Percentiles rank a stretch among this genome's conserved stretches.
Conservation (phyloP, 176 grass and related monocot genomes). For the Stipa capillata region DNA sequence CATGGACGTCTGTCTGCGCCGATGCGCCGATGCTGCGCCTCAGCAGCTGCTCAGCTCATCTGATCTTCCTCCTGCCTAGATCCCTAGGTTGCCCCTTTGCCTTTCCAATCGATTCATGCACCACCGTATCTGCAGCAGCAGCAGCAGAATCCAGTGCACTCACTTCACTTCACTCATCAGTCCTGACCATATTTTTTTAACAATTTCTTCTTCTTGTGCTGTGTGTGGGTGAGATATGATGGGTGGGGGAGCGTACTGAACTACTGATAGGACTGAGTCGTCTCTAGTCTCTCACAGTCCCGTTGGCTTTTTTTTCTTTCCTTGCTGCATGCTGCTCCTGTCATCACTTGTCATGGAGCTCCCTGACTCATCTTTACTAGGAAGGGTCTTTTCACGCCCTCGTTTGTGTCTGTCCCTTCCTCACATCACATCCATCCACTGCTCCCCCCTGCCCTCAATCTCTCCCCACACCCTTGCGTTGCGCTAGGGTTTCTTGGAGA, state of each 20-base stretch:
- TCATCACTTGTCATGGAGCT: slow-evolving; percentile 60
- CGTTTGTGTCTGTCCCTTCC: slow-evolving; percentile 40
- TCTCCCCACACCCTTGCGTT: background rate
- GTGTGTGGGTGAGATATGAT: slow-evolving; percentile 15
- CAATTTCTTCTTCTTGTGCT: background rate
- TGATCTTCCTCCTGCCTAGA: slow-evolving; percentile 21
- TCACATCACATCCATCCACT: slow-evolving; percentile 41
- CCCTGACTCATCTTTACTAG: slow-evolving; percentile 67
- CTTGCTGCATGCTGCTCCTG: slow-evolving; percentile 25
- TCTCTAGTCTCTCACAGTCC: slow-evolving; percentile 43
- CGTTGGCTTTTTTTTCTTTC: slow-evolving; percentile 24
- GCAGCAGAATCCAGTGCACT: background rate
- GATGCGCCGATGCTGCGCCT: background rate
- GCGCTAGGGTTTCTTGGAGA: slow-evolving; percentile 44
- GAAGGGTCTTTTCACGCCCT: slow-evolving; percentile 77
- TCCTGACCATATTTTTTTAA: background rate
- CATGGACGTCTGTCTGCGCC: slow-evolving; percentile 15
- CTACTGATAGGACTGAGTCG: slow-evolving; percentile 26
- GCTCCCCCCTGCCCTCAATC: background rate
- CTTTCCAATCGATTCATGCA: slow-evolving; percentile 32
- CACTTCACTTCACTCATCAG: background rate
- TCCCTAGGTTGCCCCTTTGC: slow-evolving; percentile 39
- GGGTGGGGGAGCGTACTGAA: slow-evolving; percentile 21
- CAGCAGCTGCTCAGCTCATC: background rate
- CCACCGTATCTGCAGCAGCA: slow-evolving; percentile 9